Base-by-base conservation (phyloP, 1,284 basidiomycete species). In the Cryptococcus sp. region DNA sequence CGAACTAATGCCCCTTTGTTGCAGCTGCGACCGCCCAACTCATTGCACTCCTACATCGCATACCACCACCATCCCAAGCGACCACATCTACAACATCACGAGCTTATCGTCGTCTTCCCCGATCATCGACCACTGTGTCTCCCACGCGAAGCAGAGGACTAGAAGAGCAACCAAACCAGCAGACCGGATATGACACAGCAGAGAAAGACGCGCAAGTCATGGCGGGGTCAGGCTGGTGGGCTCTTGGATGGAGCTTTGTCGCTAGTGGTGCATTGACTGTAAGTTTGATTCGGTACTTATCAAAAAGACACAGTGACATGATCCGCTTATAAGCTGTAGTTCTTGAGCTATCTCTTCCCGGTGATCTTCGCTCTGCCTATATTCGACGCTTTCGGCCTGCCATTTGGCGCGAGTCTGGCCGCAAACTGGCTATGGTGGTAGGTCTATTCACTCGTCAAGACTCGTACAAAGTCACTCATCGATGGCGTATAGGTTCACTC, bases 1-100 rank as follows among this genome's bases (percentile, higher is more conserved):
- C 40, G 3, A 7, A 3, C 3, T 46, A 17, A 20, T 40, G 15
- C 19, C 29, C 44, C 13, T 34, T 10, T 44, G 0, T 16, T 67
- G 13, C 48, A 77, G 72, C 90, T n/a, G 94, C 94, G 0, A 98
- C 94, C 0, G 95, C 94, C 1, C 94, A 97, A 70, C 82, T 98
- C 19, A 93, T 98, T 48, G 88, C 91, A 1, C 89, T 97, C 11
- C 82, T 98, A n/a, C 93, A 98, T 69, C 66, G 69, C 46, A 63
- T 66, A 5, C 72, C 73, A 15, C 68, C 68, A 5, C 73, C 70
- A 2, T 43, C 60, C 1, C 63, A 70, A 50, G 52, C 54, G 1
- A 52, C 60, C 19, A 52, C 61, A 11, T 46, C 40, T 11, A 54
- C 0, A 39, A 25, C 29, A 34, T 34, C 29, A 11, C 64, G 62